Evolutionary conservation across 1,284 basidiomycete genomes (phyloP).

Genomic region (Apiotrichum mycotoxinovorans): DNA sequence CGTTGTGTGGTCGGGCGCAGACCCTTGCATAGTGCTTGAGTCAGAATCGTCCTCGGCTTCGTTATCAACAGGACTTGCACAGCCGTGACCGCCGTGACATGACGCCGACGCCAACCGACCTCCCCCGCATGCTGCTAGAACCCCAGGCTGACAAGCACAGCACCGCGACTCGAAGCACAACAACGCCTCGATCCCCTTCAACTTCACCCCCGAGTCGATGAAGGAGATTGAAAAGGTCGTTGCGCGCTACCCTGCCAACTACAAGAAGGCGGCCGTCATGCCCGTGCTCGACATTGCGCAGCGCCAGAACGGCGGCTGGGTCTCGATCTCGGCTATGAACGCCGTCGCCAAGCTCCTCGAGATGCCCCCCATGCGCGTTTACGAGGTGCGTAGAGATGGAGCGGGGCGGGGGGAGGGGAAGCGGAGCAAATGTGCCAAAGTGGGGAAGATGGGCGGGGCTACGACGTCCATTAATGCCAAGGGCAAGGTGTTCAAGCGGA

Average conservation of each 20-base stretch:
- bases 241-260: conserved; percentile 88
- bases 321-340: conserved; percentile 99
- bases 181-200: conserved; percentile 88
- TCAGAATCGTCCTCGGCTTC: too few relatives aligned
- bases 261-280: conserved; percentile 97
- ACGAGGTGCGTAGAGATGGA: conserved; percentile 58
- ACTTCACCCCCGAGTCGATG: conserved; percentile 75
- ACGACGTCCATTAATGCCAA: too few relatives aligned
- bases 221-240: conserved; percentile 86
- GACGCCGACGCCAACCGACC: too few relatives aligned
- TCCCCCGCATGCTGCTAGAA: too few relatives aligned
- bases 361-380: conserved; percentile 97
- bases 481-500: too few relatives aligned
- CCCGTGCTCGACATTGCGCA: conserved; percentile 95
- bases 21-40: too few relatives aligned
- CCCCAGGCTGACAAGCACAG: conserved; percentile 50
- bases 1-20: too few relatives aligned
- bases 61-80: too few relatives aligned
- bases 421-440: neutral
- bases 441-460: too few relatives aligned
- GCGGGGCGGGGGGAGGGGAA: too few relatives aligned
- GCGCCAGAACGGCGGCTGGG: conserved; percentile 97
- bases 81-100: too few relatives aligned
- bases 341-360: conserved; percentile 87
- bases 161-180: conserved; percentile 93